Base-by-base conservation (phyloP, 495 filamentous ascomycete species). In the Staphylotrichum longicolle region DNA sequence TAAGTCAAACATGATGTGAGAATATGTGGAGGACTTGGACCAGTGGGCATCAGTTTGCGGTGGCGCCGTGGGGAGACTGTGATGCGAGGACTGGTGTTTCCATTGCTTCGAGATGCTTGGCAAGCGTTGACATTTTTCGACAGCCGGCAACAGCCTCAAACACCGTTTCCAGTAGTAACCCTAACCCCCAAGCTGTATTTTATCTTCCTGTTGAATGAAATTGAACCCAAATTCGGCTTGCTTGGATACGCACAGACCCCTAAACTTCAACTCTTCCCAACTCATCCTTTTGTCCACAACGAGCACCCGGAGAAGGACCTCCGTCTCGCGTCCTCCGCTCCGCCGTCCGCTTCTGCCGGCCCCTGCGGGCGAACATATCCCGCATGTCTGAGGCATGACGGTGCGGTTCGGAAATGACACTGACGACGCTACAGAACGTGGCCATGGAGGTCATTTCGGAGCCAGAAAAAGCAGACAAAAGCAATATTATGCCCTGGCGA, bases 1-100 rank as follows among this genome's bases (percentile, higher is more conserved):
- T 8, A 83, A 32, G 37, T 80, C 77, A 57, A 82, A 83, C 80
- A 85, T 84, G 48, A 41, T 67, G 51, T 5, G n/a, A 15, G 30
- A 15, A n/a, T 3, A 15, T 55, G 53, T 45, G 14, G 10, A 12
- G 3, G 12, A 9, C 2, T 30, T 9, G 35, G 3, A 11, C 3
- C 10, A 5, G n/a, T 15, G 6, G 32, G 32, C 30, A n/a, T 4
- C 14, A 5, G 35, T 14, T 51, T 35, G 5, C 37, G 6, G 37
- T 6, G 30, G 49, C 7, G 47, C 20, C 11, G 33, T 37, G 49
- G 20, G 20, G 20, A 35, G 10, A 32, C 51, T 40, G 46, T 41
- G 35, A 14, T 54, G 34, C 14, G 51, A 27, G 32, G 49, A 27
- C 20, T 39, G 37, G 37, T 39, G 37, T 39, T 27, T 48, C 30